phyloP scores from a whole-genome alignment of 192 early-diverging fungal species.

The Coemansia sp. region DNA sequence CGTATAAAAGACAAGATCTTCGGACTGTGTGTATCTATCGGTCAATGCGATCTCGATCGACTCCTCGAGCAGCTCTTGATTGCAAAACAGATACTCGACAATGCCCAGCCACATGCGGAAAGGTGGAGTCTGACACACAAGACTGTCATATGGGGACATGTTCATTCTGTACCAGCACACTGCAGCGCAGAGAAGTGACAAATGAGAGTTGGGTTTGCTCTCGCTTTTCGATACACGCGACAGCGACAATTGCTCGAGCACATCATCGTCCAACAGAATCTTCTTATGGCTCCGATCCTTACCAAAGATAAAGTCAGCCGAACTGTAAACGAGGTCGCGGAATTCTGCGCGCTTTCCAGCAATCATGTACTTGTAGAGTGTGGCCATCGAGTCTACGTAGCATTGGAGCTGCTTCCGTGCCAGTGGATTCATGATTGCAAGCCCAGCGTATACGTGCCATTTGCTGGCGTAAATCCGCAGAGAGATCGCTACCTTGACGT shows the following conservation, averaged over 20 bases:
- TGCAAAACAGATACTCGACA: slow-evolving; percentile 89
- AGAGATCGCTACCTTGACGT: slow-evolving; percentile 93
- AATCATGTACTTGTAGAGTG: slow-evolving; percentile 95
- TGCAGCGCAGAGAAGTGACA: slow-evolving; percentile 89
- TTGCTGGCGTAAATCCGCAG: slow-evolving; percentile 92
- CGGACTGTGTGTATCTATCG: slow-evolving; percentile 69
- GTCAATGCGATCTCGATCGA: slow-evolving; percentile 81
- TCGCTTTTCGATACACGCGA: slow-evolving; percentile 72
- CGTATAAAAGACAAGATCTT: slow-evolving; percentile 88
- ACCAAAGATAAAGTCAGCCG: slow-evolving; percentile 85
- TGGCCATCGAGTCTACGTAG: slow-evolving; percentile 84
- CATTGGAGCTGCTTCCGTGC: slow-evolving; percentile 83
- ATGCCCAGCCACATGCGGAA: slow-evolving; percentile 95
- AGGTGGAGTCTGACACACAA: slow-evolving; percentile 94
- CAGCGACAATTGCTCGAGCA: slow-evolving; percentile 86
- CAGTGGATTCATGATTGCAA: slow-evolving; percentile 90
- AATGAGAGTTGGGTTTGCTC: slow-evolving; percentile 83
- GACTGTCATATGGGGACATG: slow-evolving; percentile 89
- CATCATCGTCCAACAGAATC: slow-evolving; percentile 79
- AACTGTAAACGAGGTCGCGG: slow-evolving; percentile 64
- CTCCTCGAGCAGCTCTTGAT: slow-evolving; percentile 77
- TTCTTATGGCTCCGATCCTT: slow-evolving; percentile 57
- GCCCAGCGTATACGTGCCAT: slow-evolving; percentile 96
- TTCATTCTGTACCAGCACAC: slow-evolving; percentile 88
- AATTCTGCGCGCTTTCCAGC: slow-evolving; percentile 81